These are phyloP conservation scores for Serendipita sp. DNA, from an alignment of 768 basidiomycete species.

Conservation along the genomic window DNA sequence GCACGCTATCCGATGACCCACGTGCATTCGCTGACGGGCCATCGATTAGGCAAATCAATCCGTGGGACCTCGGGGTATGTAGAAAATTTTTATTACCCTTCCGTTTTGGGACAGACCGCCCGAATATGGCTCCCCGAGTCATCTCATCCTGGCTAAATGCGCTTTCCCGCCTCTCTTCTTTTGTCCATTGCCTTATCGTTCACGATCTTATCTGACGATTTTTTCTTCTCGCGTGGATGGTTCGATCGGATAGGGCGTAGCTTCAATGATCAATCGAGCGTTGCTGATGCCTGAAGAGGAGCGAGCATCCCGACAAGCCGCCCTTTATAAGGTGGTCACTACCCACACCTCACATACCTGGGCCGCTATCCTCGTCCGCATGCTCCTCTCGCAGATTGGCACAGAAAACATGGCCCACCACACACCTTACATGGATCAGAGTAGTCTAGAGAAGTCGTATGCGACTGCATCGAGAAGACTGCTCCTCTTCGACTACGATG, in stretches of 20 bases:
- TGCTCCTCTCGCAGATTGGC: constrained; percentile 69
- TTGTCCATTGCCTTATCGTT: constrained; percentile 5
- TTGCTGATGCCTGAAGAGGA: constrained; percentile 66
- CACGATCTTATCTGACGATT: constrained; percentile 1
- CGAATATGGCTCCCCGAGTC: neutral
- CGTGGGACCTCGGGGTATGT: constrained; percentile 82
- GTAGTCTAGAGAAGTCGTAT: constrained; percentile 44
- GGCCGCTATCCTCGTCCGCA: constrained; percentile 79
- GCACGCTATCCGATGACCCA: neutral
- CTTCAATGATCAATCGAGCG: constrained; percentile 77
- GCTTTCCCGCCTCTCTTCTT: constrained; percentile 6
- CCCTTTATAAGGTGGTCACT: constrained; percentile 67
- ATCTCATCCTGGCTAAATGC: neutral
- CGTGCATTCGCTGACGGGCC: neutral
- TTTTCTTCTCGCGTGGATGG: neutral
- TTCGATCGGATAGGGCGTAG: constrained; percentile 43
- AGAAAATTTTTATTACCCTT: neutral
- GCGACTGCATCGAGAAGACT: constrained; percentile 59
- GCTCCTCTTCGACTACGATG: constrained; percentile 93
- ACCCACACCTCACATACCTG: constrained; percentile 92
- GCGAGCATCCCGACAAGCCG: constrained; percentile 54
- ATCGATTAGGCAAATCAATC: constrained; percentile 50
- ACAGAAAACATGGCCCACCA: constrained; percentile 61
- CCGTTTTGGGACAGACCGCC: neutral
- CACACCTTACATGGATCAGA: constrained; percentile 67